Percentiles rank a stretch among this genome's conserved stretches.
Evolutionary conservation across 805 yeast species (phyloP).

Genomic region (Kodamaea neixiangensis): DNA sequence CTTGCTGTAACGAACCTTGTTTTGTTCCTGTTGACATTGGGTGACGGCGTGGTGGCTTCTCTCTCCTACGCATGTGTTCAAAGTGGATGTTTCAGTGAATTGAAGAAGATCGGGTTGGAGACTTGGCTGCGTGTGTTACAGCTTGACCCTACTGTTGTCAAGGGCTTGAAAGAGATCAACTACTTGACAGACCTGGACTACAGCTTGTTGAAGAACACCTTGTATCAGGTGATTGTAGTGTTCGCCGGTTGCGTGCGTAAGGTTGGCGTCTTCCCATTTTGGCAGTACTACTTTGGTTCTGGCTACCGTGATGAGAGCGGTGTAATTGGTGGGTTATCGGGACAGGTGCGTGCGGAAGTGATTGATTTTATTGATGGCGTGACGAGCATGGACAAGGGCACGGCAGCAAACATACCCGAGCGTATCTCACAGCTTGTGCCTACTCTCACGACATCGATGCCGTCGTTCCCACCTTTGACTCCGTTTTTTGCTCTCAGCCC

Average conservation of each 20-base stretch:
- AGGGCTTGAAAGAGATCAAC: conserved; percentile 19
- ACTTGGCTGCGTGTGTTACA: conserved; percentile 26
- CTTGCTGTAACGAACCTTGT: conserved; percentile 40
- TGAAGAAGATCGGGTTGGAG: conserved; percentile 26
- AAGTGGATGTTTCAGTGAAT: conserved; percentile 44
- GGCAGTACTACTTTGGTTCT: conserved; percentile 22
- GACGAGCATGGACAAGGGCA: background rate
- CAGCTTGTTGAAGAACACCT: conserved; percentile 41
- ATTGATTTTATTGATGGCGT: background rate
- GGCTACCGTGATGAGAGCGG: conserved; percentile 10
- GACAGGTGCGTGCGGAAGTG: background rate
- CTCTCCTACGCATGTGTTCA: conserved; percentile 53
- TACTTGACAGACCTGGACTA: conserved; percentile 38
- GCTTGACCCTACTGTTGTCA: conserved; percentile 10
- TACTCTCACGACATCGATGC: background rate
- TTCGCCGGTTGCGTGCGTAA: conserved; percentile 20
- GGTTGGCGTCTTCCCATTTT: conserved; percentile 29
- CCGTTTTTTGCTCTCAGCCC: conserved; percentile 2
- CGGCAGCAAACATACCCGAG: background rate
- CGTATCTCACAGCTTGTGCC: conserved; percentile 5
- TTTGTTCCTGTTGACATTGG: conserved; percentile 28
- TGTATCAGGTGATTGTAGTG: conserved; percentile 44
- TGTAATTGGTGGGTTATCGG: background rate
- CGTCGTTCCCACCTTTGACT: background rate
- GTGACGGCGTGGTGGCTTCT: conserved; percentile 33